A percentile compares a stretch with the other conserved stretches of the same genome.
Conservation (phyloP, 768 basidiomycete genomes). For the Coprinellus aureogranulatus region DNA sequence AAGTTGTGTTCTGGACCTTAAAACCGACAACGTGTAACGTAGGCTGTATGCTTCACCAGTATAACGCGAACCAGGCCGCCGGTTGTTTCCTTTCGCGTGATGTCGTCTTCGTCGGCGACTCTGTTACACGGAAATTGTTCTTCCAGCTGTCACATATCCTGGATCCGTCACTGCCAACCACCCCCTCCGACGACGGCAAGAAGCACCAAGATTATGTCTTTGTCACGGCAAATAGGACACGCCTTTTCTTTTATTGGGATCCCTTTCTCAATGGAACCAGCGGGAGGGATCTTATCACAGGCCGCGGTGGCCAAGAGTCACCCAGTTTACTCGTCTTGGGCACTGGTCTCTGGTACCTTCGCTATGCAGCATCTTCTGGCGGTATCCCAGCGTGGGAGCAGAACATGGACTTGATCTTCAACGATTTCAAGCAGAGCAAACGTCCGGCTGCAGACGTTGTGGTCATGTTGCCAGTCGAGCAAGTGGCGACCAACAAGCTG, state of each 20-base stretch:
- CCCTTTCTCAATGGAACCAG: slow-evolving; percentile 77
- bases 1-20: not conserved
- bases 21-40: not conserved
- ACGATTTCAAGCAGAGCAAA: slow-evolving; percentile 10
- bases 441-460: slow-evolving; percentile 63
- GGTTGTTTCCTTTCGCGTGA: slow-evolving; percentile 57
- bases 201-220: slow-evolving; percentile 70
- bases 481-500: slow-evolving; percentile 65
- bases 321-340: slow-evolving; percentile 78
- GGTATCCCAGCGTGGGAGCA: slow-evolving; percentile 78
- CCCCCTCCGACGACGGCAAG: slow-evolving; percentile 50
- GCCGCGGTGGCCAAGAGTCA: slow-evolving; percentile 12
- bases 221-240: slow-evolving; percentile 41
- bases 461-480: slow-evolving; percentile 76
- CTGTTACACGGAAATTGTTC: slow-evolving; percentile 75
- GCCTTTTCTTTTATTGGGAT: slow-evolving; percentile 76
- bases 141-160: slow-evolving; percentile 66
- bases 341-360: slow-evolving; percentile 87
- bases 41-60: slow-evolving; percentile 81
- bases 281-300: slow-evolving; percentile 36
- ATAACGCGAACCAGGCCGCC: slow-evolving; percentile 52
- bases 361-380: slow-evolving; percentile 67
- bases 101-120: slow-evolving; percentile 82
- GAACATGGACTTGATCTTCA: slow-evolving; percentile 66
- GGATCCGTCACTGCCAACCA: slow-evolving; percentile 54